Conservation (phyloP, 116 monocot species). For the Cymodocea nodosa region DNA sequence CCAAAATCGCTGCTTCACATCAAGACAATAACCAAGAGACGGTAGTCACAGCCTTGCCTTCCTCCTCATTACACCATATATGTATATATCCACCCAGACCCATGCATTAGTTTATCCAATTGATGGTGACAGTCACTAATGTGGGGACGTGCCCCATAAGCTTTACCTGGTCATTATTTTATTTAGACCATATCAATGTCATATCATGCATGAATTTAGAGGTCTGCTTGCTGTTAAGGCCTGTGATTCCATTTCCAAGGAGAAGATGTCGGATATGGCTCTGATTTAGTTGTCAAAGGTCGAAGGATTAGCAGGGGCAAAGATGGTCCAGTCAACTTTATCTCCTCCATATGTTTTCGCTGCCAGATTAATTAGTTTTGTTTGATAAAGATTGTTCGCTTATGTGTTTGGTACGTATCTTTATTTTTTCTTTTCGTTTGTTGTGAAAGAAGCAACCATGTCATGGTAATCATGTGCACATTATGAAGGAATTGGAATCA, state of each 20-base stretch:
- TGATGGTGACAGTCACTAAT: constrained; percentile 21
- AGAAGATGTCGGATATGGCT: constrained; percentile 12
- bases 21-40: constrained; percentile 22
- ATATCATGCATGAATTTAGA: not conserved
- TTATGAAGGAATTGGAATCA: not conserved
- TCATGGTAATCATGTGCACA: not conserved
- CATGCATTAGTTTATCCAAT: constrained; percentile 4
- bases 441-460: not conserved
- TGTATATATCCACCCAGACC: not conserved
- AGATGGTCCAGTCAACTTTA: constrained; percentile 1
- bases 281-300: constrained; percentile 18
- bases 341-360: not conserved
- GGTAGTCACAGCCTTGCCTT: constrained; percentile 7
- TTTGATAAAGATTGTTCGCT: not conserved
- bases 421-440: not conserved
- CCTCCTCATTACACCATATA: not conserved
- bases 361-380: not conserved
- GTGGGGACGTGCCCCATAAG: constrained; percentile 1
- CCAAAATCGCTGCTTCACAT: not conserved
- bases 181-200: constrained; percentile 3
- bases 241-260: constrained; percentile 16
- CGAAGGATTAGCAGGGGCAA: constrained; percentile 1
- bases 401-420: not conserved
- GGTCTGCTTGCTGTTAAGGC: not conserved
- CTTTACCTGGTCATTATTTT: not conserved